These are phyloP conservation scores for Lactuca sativa DNA, from an alignment of 129 eudicot genomes.

Conservation along the genomic window DNA sequence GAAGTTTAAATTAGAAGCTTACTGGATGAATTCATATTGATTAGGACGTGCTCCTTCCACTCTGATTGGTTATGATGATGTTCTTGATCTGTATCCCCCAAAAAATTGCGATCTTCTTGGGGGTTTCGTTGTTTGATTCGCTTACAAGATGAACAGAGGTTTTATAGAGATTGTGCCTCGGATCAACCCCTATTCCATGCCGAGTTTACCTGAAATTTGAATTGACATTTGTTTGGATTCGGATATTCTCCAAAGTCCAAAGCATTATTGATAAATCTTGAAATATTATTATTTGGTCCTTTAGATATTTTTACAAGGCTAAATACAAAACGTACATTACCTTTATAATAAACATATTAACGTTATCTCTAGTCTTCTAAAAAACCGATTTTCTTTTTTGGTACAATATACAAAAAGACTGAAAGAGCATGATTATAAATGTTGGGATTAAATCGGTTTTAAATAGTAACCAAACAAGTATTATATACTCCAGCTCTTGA, in stretches of 20 bases:
- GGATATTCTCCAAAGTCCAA: conserved; percentile 14
- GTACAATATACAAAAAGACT: too few species aligned
- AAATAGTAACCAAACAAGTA: too few species aligned
- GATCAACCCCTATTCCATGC: conserved; percentile 18
- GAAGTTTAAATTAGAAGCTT: conserved; percentile 18
- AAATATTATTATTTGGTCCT: too few species aligned
- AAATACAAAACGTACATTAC: background rate
- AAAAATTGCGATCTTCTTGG: conserved; percentile 8
- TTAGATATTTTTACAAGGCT: background rate
- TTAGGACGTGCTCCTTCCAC: conserved; percentile 3
- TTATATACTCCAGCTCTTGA: too few species aligned
- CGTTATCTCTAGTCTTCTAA: background rate
- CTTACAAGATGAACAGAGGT: background rate
- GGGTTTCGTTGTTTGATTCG: background rate
- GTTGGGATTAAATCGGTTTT: background rate
- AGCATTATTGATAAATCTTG: background rate
- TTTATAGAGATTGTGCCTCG: conserved; percentile 13
- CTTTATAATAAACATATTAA: too few species aligned
- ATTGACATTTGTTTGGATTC: conserved; percentile 11
- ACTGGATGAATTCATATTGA: conserved; percentile 34
- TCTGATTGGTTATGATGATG: conserved; percentile 5
- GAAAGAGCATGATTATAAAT: background rate
- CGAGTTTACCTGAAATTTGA: conserved; percentile 26
- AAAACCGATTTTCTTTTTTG: too few species aligned
- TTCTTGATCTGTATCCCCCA: conserved; percentile 15